phyloP scores from a whole-genome alignment of 192 early-diverging fungal species.

The Backusella liffmaniae region DNA sequence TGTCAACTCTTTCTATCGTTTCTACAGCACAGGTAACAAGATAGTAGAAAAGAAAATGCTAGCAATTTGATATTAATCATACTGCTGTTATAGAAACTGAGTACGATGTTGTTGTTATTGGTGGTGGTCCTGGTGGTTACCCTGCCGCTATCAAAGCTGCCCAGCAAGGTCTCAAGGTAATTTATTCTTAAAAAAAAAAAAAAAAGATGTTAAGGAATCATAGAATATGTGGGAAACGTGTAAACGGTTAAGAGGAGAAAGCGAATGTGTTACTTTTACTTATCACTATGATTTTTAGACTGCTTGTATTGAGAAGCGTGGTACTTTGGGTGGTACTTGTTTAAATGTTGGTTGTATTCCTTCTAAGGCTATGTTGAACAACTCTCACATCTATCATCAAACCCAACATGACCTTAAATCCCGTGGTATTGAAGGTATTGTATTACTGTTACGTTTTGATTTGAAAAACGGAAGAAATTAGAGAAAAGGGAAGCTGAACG shows the following conservation, averaged over 20 bases:
- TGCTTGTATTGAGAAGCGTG: constrained; percentile 95
- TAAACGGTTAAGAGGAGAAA: not conserved
- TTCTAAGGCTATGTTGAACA: constrained; percentile 98
- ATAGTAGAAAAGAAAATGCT: not conserved
- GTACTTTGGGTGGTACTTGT: constrained; percentile 95
- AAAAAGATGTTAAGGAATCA: not conserved
- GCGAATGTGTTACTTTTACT: not conserved
- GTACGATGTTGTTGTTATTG: constrained; percentile 85
- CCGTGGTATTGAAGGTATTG: constrained; percentile 80
- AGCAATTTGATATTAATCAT: not conserved
- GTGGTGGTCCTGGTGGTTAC: constrained; percentile 98
- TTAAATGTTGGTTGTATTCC: constrained; percentile 99
- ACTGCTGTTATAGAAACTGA: constrained; percentile 38
- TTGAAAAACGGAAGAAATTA: not conserved
- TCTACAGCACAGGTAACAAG: constrained; percentile 39
- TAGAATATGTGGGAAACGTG: not conserved
- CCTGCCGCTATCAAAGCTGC: constrained; percentile 98
- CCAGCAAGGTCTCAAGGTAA: constrained; percentile 95
- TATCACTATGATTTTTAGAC: constrained; percentile 52
- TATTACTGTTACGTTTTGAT: not conserved
- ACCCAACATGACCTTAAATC: constrained; percentile 88
- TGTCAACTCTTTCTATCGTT: constrained; percentile 33
- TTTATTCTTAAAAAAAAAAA: not conserved
- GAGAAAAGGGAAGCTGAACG: not conserved
- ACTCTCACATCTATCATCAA: constrained; percentile 96